Percentiles rank a stretch among this genome's conserved stretches.
phyloP scores from a whole-genome alignment of 2,329 filamentous ascomycete species.

The Fusarium euwallaceae region DNA sequence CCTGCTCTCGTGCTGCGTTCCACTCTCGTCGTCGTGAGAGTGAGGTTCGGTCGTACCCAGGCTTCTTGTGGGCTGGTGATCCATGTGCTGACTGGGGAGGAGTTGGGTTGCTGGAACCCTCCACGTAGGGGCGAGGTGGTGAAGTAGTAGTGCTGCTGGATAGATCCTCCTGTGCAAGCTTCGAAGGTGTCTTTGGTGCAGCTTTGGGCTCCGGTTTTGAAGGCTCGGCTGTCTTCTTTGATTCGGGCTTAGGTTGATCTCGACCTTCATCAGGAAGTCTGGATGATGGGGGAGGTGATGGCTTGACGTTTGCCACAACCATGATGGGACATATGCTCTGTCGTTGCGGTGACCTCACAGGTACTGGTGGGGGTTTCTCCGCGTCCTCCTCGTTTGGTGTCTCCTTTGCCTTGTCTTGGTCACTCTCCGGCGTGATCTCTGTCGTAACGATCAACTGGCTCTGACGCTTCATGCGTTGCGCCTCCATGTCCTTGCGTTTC shows the following conservation, averaged over 20 bases:
- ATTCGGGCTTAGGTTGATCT: neutral
- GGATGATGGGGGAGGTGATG: conserved; percentile 39
- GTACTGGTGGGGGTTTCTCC: conserved; percentile 28
- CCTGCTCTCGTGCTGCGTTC: conserved; percentile 48
- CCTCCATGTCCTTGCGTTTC: conserved; percentile 58
- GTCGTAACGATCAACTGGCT: conserved; percentile 19
- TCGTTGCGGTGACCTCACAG: conserved; percentile 30
- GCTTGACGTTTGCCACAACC: conserved; percentile 55
- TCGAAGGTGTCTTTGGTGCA: neutral
- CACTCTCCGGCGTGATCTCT: conserved; percentile 2
- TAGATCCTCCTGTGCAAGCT: neutral
- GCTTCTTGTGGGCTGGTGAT: conserved; percentile 44
- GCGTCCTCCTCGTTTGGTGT: neutral
- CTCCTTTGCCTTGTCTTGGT: conserved; percentile 10
- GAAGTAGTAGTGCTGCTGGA: conserved; percentile 16
- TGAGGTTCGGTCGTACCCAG: conserved; percentile 46
- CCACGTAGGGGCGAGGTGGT: conserved; percentile 25
- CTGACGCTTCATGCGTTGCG: conserved; percentile 42
- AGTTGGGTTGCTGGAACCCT: conserved; percentile 44
- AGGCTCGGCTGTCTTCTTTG: conserved; percentile 4
- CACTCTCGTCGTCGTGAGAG: conserved; percentile 52
- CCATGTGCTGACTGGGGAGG: conserved; percentile 49
- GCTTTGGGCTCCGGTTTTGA: conserved; percentile 19
- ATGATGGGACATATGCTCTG: conserved; percentile 54
- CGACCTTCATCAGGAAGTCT: neutral